Conservation (phyloP, 202 grass and related monocot genomes). For the Schoenoplectus tabernaemontani region DNA sequence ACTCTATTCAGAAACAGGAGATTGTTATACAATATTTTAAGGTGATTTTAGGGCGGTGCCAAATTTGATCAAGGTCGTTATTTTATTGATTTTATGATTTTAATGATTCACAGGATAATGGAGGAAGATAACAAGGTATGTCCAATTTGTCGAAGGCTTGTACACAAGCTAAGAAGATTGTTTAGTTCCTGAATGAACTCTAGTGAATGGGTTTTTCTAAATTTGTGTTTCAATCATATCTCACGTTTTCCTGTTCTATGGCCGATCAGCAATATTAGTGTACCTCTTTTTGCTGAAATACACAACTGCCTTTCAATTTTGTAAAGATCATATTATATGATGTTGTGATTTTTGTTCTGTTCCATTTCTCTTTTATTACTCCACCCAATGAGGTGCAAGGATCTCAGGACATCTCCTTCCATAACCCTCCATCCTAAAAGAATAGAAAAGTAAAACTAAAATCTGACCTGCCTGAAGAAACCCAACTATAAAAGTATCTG, state of each 20-base stretch:
- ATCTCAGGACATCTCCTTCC: not conserved
- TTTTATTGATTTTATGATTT: not conserved
- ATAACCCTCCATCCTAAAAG: not conserved
- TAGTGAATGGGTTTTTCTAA: not conserved
- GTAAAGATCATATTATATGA: not conserved
- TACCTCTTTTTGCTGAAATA: not conserved
- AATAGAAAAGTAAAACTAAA: not conserved
- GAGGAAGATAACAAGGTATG: conserved; percentile 42
- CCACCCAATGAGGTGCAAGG: not conserved
- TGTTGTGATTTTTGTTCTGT: not conserved
- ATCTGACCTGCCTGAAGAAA: too few relatives aligned
- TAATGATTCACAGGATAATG: conserved; percentile 30
- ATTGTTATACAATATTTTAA: not conserved
- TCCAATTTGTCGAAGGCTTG: conserved; percentile 47
- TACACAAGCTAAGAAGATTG: conserved; percentile 36
- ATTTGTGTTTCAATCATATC: not conserved
- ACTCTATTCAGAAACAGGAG: not conserved
- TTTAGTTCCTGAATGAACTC: not conserved
- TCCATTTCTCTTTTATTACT: not conserved
- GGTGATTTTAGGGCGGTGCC: not conserved
- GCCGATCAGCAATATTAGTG: not conserved
- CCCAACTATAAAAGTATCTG: too few relatives aligned
- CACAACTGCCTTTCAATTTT: not conserved
- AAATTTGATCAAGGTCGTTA: not conserved
- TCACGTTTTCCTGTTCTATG: not conserved